Percentiles rank a stretch among this genome's conserved stretches.
These are phyloP conservation scores for Euphorbia tirucalli DNA, from an alignment of 345 rosid species.

Conservation along the genomic window DNA sequence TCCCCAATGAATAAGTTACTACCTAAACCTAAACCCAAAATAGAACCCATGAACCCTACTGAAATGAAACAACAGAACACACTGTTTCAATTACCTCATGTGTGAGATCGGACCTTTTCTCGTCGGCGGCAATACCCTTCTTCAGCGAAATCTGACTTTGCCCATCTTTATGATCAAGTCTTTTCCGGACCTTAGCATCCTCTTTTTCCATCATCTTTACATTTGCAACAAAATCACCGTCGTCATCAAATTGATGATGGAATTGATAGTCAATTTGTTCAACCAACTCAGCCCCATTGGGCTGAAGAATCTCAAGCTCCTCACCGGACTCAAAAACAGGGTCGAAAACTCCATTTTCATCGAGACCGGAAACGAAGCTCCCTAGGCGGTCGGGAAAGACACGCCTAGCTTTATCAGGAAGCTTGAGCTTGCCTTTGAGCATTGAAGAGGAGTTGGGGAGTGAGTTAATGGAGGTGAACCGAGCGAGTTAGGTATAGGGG, in stretches of 20 bases:
- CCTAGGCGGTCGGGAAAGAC: constrained; percentile 49
- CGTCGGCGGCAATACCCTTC: constrained; percentile 50
- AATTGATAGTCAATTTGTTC: constrained; percentile 21
- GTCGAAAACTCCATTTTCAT: constrained; percentile 28
- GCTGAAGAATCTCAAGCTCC: constrained; percentile 56
- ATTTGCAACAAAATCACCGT: constrained; percentile 9
- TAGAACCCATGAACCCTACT: background rate
- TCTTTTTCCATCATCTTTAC: constrained; percentile 25
- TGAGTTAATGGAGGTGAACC: constrained; percentile 17
- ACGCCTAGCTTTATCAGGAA: constrained; percentile 41
- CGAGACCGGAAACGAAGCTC: constrained; percentile 46
- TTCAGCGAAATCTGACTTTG: constrained; percentile 27
- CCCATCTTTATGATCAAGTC: constrained; percentile 29
- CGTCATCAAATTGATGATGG: constrained; percentile 3
- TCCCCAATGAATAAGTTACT: background rate
- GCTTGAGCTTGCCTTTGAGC: constrained; percentile 55
- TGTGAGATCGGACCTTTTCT: constrained; percentile 60
- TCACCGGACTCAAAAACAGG: constrained; percentile 43
- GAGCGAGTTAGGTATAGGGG: constrained; percentile 8
- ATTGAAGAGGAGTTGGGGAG: constrained; percentile 23
- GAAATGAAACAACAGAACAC: background rate
- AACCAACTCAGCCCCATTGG: constrained; percentile 33
- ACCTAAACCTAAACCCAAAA: background rate
- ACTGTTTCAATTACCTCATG: constrained; percentile 41
- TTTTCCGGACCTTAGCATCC: constrained; percentile 19